These are phyloP conservation scores for Ustilago curta DNA, from an alignment of 1,284 basidiomycete genomes.

Conservation along the genomic window DNA sequence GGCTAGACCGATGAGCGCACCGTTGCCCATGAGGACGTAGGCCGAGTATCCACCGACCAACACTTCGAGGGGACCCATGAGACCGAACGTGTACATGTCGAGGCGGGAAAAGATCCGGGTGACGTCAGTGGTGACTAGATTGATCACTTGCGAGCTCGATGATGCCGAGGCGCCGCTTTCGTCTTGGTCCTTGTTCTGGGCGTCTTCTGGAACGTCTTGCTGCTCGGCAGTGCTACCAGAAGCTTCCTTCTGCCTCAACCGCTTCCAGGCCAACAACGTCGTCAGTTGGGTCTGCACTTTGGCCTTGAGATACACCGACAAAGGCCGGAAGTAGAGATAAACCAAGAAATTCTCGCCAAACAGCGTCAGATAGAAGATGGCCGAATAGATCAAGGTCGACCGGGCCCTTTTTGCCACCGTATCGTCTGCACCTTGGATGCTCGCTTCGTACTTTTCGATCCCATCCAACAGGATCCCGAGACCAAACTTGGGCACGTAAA, in stretches of 20 bases:
- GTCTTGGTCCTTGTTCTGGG: neutral
- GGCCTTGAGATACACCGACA: conserved; percentile 20
- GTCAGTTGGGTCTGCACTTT: conserved; percentile 33
- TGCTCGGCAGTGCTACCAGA: neutral
- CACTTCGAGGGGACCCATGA: conserved; percentile 46
- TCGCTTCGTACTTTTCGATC: conserved; percentile 24
- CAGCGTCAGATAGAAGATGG: conserved; percentile 26
- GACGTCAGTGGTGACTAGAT: conserved; percentile 45
- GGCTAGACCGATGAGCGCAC: conserved; percentile 35
- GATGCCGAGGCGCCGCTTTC: conserved; percentile 1
- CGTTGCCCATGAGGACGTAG: conserved; percentile 37
- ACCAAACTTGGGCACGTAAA: conserved; percentile 41
- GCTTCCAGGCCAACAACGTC: conserved; percentile 38
- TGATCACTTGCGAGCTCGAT: conserved; percentile 38
- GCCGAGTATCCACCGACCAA: conserved; percentile 38
- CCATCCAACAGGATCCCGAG: conserved; percentile 23
- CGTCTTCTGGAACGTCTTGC: neutral
- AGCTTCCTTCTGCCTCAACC: conserved; percentile 42
- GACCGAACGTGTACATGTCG: conserved; percentile 35
- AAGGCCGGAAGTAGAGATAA: conserved; percentile 29
- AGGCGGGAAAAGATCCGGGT: conserved; percentile 23
- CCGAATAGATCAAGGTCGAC: conserved; percentile 37
- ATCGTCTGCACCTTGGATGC: neutral
- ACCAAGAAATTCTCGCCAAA: conserved; percentile 23
- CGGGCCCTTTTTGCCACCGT: conserved; percentile 17